Conservation (phyloP, 352 stramenopile genomes). For the Phytophthora quininea region DNA sequence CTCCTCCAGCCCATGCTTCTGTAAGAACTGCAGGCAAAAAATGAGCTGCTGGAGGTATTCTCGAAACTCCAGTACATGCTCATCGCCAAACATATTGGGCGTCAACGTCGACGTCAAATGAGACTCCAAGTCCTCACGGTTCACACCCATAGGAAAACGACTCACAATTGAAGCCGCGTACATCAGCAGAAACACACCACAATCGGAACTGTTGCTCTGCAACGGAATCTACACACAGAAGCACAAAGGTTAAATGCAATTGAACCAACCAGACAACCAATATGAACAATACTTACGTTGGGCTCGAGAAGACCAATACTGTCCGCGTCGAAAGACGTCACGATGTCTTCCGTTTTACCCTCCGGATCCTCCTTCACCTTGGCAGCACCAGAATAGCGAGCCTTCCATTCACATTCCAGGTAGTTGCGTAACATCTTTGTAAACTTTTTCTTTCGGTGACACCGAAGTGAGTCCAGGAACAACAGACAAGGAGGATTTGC, state of each 20-base stretch:
- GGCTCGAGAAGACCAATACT: constrained; percentile 68
- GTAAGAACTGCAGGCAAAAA: constrained; percentile 70
- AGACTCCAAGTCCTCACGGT: constrained; percentile 55
- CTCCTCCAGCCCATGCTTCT: constrained; percentile 53
- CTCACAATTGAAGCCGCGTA: constrained; percentile 73
- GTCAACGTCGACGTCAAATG: constrained; percentile 55
- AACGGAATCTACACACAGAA: constrained; percentile 80
- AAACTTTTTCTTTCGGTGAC: constrained; percentile 92
- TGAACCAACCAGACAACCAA: background rate
- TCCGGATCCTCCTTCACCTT: constrained; percentile 11
- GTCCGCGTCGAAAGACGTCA: constrained; percentile 58
- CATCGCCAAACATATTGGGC: constrained; percentile 64
- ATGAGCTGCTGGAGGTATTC: constrained; percentile 82
- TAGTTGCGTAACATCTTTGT: constrained; percentile 84
- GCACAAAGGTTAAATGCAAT: background rate
- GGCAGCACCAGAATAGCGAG: constrained; percentile 28
- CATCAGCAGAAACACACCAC: constrained; percentile 87
- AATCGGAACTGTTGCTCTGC: constrained; percentile 95
- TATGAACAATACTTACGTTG: constrained; percentile 61
- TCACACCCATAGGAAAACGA: constrained; percentile 61
- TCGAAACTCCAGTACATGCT: constrained; percentile 76
- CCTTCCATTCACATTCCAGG: constrained; percentile 83
- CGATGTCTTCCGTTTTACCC: constrained; percentile 19
- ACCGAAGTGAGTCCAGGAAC: constrained; percentile 95
- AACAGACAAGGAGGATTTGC: constrained; percentile 82